Base-by-base conservation (phyloP, 257 asterid genomes). In the Lithospermum erythrorhizon region DNA sequence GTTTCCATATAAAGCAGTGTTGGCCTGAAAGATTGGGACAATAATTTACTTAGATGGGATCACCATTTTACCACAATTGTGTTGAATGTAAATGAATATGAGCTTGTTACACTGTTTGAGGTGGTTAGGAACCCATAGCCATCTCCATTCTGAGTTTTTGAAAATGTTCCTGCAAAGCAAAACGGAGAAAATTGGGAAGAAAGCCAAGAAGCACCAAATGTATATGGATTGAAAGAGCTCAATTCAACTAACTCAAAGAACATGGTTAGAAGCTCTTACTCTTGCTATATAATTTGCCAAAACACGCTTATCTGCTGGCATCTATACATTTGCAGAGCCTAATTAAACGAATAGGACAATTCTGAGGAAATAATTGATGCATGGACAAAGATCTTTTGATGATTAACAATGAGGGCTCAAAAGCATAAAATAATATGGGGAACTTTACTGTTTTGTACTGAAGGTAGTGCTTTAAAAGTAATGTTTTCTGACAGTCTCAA, bases 251-350 rank as follows among this genome's bases (percentile, higher is more conserved):
- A n/a, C 30, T 17, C 27, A 48, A 30, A 60, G 53, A 30, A 61
- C 30, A 51, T 16, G 49, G 37, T 49, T 48, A 32, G 54, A 61
- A 32, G 41, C 23, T 49, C 61, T 91, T 65, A 88, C 96, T 80
- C 90, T 86, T 87, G 71, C 79, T 72, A 91, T 53, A 77, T 87
- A 78, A n/a, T n/a, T n/a, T n/a, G n/a, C n/a, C n/a, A n/a, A n/a
- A 75, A 87, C 95, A 71, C 98, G 98, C 77, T 70, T 78, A 70
- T 88, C 98, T 21, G 90, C 80, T 59, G 98, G 95, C 76, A 91
- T 78, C 73, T 84, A 81, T 75, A 81, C 98, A 95, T 88, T 67
- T 71, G 72, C 78, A 91, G 68, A 69, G 88, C 90, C 98, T 86
- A 59, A 58, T 22, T 25, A 15, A 56, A 61, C 58, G 57, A 56